Evolutionary conservation across 2,329 filamentous ascomycete species (phyloP).

Genomic region (Curvularia lunata): DNA sequence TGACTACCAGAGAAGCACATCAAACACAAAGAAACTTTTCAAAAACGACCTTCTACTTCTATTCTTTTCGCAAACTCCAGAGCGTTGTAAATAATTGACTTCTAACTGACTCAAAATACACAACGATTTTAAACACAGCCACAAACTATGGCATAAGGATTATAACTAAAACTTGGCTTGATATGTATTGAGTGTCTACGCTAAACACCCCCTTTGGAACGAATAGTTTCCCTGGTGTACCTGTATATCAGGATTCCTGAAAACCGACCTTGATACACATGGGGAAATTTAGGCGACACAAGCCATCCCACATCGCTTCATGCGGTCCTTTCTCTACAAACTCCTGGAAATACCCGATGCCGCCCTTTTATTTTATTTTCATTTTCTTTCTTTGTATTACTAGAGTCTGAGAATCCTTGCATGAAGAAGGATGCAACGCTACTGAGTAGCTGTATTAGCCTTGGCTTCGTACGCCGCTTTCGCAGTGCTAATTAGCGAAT

Average conservation of each 20-base stretch:
- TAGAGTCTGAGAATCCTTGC: not conserved
- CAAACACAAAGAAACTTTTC: too few species aligned
- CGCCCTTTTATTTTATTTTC: not conserved
- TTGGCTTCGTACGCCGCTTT: slow-evolving; percentile 51
- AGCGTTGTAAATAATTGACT: not conserved
- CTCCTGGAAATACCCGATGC: not conserved
- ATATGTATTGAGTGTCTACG: not conserved
- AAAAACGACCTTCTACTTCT: too few species aligned
- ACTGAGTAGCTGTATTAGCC: not conserved
- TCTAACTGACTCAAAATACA: not conserved
- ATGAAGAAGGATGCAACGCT: not conserved
- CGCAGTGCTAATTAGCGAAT: slow-evolving; percentile 63
- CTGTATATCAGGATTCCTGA: not conserved
- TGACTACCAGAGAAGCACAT: too few species aligned
- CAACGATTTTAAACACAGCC: not conserved
- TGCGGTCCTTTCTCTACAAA: not conserved
- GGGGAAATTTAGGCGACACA: not conserved
- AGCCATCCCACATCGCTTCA: not conserved
- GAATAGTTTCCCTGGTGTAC: not conserved
- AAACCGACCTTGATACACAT: not conserved
- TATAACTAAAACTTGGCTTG: not conserved
- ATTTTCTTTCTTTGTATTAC: not conserved
- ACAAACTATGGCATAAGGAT: not conserved
- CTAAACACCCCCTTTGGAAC: not conserved
- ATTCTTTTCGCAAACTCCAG: too few species aligned